A percentile compares a stretch with the other conserved stretches of the same genome.
Evolutionary conservation across 495 filamentous ascomycete genomes (phyloP).

Genomic region (Hyaloscypha bicolor): DNA sequence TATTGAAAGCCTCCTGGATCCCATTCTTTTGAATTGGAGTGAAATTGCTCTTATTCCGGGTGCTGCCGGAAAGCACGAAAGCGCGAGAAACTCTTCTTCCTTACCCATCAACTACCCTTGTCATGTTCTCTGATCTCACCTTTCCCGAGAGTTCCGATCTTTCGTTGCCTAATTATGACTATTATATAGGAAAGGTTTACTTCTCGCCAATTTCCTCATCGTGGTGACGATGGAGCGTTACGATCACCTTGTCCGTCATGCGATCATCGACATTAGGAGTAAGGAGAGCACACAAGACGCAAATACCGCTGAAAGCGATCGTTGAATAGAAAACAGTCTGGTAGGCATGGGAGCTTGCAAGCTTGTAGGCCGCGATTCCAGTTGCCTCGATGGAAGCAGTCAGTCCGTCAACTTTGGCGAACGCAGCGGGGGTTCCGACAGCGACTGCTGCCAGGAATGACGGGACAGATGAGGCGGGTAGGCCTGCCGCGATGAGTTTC

Average conservation of each 20-base stretch:
- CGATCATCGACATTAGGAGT: not conserved
- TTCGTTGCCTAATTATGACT: too few relatives aligned
- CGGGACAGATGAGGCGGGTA: slow-evolving; percentile 38
- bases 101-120: too few relatives aligned
- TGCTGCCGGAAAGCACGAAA: too few relatives aligned
- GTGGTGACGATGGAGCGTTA: not conserved
- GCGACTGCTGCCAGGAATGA: slow-evolving; percentile 38
- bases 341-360: slow-evolving; percentile 6
- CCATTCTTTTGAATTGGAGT: too few relatives aligned
- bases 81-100: too few relatives aligned
- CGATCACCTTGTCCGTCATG: not conserved
- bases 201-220: too few relatives aligned
- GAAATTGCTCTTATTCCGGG: too few relatives aligned
- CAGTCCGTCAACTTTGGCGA: slow-evolving; percentile 42
- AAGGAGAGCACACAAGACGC: not conserved
- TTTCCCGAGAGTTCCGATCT: too few relatives aligned
- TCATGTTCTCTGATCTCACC: too few relatives aligned
- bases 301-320: slow-evolving; percentile 4
- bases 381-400: slow-evolving; percentile 37
- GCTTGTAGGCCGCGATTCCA: slow-evolving; percentile 34
- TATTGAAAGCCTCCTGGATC: too few relatives aligned
- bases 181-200: too few relatives aligned
- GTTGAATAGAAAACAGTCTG: slow-evolving; percentile 12
- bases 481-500: slow-evolving; percentile 40
- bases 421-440: slow-evolving; percentile 32